phyloP scores from a whole-genome alignment of 2,329 filamentous ascomycete genomes.

The Aurifilum marmelostoma region DNA sequence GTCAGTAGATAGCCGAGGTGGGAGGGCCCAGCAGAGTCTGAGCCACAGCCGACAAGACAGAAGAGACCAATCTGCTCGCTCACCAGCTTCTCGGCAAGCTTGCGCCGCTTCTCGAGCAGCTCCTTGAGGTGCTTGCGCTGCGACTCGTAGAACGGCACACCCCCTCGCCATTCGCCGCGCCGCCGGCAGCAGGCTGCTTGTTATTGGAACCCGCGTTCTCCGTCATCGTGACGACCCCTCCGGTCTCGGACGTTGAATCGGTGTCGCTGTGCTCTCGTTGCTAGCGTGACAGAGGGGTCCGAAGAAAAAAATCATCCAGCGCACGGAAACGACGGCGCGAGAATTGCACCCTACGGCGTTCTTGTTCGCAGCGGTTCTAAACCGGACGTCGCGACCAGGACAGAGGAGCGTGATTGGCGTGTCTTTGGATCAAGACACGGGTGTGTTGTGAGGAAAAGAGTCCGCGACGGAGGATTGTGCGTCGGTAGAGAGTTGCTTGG shows the following conservation, averaged over 20 bases:
- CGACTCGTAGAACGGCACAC: constrained; percentile 72
- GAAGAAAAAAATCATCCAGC: no score
- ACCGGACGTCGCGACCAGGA: background rate
- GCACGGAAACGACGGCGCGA: background rate
- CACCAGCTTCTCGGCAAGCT: constrained; percentile 48
- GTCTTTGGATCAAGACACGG: background rate
- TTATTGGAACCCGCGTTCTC: constrained; percentile 42
- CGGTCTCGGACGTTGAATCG: background rate
- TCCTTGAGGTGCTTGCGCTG: constrained; percentile 68
- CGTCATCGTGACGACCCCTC: constrained; percentile 18
- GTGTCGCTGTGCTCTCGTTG: background rate
- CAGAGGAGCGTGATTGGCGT: background rate
- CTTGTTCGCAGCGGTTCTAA: background rate
- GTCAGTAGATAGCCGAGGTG: background rate
- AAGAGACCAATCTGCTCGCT: constrained; percentile 21
- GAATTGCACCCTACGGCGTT: background rate
- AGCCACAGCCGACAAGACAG: background rate
- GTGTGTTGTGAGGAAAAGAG: background rate
- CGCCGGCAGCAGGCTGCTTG: constrained; percentile 35
- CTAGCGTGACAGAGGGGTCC: no score
- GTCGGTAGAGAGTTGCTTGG: background rate
- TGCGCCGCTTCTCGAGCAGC: constrained; percentile 66
- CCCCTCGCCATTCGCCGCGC: constrained; percentile 53
- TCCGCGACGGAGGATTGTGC: background rate
- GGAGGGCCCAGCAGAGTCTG: background rate